These are phyloP conservation scores for Candida dubliniensis DNA, from an alignment of 1,139 yeast species.

Conservation along the genomic window DNA sequence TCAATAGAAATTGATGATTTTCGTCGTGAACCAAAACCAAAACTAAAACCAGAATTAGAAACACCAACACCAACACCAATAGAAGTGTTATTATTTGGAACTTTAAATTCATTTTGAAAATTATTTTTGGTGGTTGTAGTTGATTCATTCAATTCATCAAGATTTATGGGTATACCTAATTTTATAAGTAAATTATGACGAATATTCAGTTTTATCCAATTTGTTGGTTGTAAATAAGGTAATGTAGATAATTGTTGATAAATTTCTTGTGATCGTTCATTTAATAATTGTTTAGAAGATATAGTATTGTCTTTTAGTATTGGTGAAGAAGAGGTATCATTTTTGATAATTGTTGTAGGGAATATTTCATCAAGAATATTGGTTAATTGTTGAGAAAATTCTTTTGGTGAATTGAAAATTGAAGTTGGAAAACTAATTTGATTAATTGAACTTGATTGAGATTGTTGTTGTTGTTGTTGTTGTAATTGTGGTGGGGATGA, in stretches of 20 bases:
- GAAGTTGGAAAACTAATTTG: neutral
- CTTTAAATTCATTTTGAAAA: neutral
- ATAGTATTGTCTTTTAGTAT: neutral
- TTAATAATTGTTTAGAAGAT: slow-evolving; percentile 18
- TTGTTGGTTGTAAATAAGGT: slow-evolving; percentile 50
- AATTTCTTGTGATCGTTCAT: slow-evolving; percentile 29
- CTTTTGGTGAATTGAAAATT: neutral
- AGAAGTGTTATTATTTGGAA: neutral
- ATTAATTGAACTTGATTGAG: neutral
- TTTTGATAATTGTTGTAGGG: slow-evolving; percentile 13
- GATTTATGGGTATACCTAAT: slow-evolving; percentile 59
- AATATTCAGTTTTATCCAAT: slow-evolving; percentile 60
- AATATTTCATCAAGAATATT: slow-evolving; percentile 21
- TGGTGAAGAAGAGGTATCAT: no score
- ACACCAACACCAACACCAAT: neutral
- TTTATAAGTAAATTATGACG: slow-evolving; percentile 56
- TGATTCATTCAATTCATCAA: slow-evolving; percentile 43
- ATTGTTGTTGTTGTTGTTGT: neutral
- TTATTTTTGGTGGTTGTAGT: slow-evolving; percentile 1
- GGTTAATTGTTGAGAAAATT: slow-evolving; percentile 3
- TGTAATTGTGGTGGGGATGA: neutral
- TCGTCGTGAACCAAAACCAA: slow-evolving; percentile 8
- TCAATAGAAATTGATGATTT: slow-evolving; percentile 26
- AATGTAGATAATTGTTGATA: slow-evolving; percentile 36
- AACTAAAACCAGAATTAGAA: neutral